phyloP scores from a whole-genome alignment of 1,284 basidiomycete species.

The Cryptococcus hybrid region DNA sequence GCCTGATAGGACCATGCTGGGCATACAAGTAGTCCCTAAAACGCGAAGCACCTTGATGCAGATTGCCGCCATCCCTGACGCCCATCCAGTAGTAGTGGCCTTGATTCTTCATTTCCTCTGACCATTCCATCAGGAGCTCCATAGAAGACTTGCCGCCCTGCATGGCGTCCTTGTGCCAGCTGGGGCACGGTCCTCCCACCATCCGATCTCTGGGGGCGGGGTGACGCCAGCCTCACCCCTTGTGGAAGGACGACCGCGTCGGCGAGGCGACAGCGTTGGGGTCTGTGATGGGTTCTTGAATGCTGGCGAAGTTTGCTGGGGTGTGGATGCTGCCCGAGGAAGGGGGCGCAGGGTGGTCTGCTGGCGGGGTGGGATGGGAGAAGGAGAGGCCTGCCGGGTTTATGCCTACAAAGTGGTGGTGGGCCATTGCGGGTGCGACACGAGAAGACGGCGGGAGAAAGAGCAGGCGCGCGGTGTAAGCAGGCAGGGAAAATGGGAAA shows the following conservation, averaged over 20 bases:
- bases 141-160: neutral
- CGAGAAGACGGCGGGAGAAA: neutral
- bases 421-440: neutral
- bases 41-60: slow-evolving; percentile 2
- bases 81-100: slow-evolving; percentile 5
- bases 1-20: slow-evolving; percentile 2
- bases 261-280: neutral
- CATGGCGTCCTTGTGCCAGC: slow-evolving; percentile 4
- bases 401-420: neutral
- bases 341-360: slow-evolving; percentile 1
- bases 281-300: neutral
- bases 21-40: slow-evolving; percentile 3
- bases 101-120: slow-evolving; percentile 3
- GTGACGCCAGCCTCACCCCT: neutral
- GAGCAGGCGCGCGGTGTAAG: neutral
- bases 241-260: neutral
- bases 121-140: slow-evolving; percentile 2
- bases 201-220: neutral
- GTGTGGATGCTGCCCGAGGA: neutral
- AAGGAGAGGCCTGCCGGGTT: neutral
- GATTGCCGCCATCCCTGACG: slow-evolving; percentile 3
- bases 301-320: neutral
- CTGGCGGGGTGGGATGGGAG: neutral
- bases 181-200: slow-evolving; percentile 3
- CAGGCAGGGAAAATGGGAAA: neutral